Evolutionary conservation across 306 rosid species (phyloP).

Genomic region (Prunus mume): DNA sequence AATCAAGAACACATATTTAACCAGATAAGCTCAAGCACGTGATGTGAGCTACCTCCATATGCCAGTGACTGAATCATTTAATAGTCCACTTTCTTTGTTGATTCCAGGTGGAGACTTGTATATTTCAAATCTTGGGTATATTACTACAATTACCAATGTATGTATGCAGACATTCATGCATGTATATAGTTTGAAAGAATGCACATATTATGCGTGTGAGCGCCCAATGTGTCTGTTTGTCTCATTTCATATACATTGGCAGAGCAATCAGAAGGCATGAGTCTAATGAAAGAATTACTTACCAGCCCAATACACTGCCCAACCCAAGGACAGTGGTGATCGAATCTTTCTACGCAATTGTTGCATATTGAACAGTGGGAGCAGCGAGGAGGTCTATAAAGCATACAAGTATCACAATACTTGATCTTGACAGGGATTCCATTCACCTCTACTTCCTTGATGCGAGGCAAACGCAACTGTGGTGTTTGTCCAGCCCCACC

Average conservation of each 20-base stretch:
- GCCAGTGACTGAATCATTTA: background rate
- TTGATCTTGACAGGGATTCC: conserved; percentile 72
- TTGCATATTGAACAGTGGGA: conserved; percentile 99
- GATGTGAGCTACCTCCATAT: background rate
- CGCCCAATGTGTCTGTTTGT: background rate
- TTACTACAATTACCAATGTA: background rate
- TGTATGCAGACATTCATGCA: background rate
- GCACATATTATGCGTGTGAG: background rate
- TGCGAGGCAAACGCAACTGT: conserved; percentile 78
- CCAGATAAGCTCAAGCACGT: background rate
- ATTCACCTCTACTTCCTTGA: conserved; percentile 89
- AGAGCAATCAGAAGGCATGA: conserved; percentile 15
- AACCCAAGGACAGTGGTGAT: conserved; percentile 99
- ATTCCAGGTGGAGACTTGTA: background rate
- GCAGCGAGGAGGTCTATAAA: conserved; percentile 97
- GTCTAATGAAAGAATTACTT: conserved; percentile 26
- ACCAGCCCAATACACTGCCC: conserved; percentile 99
- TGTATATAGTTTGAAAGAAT: background rate
- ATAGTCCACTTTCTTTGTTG: background rate
- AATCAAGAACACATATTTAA: background rate
- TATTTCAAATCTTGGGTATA: background rate
- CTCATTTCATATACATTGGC: background rate
- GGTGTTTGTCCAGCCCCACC: conserved; percentile 89
- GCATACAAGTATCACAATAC: conserved; percentile 99
- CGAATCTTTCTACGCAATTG: conserved; percentile 92